Percentiles rank a stretch among this genome's conserved stretches.
These are phyloP conservation scores for Lentinula boryana DNA, from an alignment of 768 basidiomycete genomes.

Conservation along the genomic window DNA sequence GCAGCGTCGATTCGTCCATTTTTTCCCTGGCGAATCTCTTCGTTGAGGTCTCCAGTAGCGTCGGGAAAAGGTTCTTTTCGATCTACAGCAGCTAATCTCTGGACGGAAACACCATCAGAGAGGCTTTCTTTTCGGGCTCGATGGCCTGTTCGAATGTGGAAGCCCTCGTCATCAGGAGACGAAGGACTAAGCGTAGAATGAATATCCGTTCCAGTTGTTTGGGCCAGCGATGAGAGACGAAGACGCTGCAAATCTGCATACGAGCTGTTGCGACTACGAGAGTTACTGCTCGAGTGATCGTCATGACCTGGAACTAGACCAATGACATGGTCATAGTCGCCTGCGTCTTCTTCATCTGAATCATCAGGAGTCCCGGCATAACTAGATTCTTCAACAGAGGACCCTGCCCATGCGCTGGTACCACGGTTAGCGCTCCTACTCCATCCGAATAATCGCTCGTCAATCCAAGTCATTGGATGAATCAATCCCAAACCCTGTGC, in stretches of 20 bases:
- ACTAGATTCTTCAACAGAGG: conserved; percentile 49
- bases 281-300: conserved; percentile 33
- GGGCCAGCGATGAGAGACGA: conserved; percentile 29
- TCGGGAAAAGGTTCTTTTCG: conserved; percentile 51
- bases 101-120: conserved; percentile 57
- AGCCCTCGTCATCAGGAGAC: conserved; percentile 25
- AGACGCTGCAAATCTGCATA: conserved; percentile 80
- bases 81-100: conserved; percentile 56
- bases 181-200: conserved; percentile 7
- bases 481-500: conserved; percentile 79
- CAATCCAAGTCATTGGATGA: conserved; percentile 94
- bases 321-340: conserved; percentile 89
- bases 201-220: background rate
- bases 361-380: conserved; percentile 65
- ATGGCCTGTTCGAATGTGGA: conserved; percentile 30
- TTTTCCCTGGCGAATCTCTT: conserved; percentile 43
- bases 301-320: conserved; percentile 52
- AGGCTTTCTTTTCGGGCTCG: conserved; percentile 59
- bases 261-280: conserved; percentile 61
- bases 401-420: conserved; percentile 83
- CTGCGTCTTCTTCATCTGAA: conserved; percentile 82
- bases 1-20: background rate
- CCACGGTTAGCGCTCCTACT: conserved; percentile 68
- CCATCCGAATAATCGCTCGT: conserved; percentile 94
- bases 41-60: conserved; percentile 63